Conservation (phyloP, 2,329 filamentous ascomycete genomes). For the Hortaea werneckii region DNA sequence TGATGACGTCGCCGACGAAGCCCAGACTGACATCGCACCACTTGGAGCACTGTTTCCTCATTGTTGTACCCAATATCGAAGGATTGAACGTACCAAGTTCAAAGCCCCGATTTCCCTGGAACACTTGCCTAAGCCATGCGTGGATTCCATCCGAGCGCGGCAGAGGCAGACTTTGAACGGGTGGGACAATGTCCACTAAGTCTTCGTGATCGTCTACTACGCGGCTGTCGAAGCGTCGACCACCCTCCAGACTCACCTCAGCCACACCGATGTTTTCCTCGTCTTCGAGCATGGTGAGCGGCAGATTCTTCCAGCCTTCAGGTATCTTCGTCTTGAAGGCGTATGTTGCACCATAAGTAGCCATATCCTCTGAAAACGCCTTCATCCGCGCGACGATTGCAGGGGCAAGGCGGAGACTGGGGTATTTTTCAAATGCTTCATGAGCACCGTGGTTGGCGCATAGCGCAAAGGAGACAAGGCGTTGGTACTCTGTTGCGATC, state of each 20-base stretch:
- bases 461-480: constrained; percentile 25
- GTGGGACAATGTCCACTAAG: constrained; percentile 1
- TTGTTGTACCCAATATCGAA: constrained; percentile 34
- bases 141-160: background rate
- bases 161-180: background rate
- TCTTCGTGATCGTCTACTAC: constrained; percentile 2
- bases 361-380: constrained; percentile 18
- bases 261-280: background rate
- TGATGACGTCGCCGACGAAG: constrained; percentile 44
- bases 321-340: constrained; percentile 7
- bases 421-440: constrained; percentile 25
- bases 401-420: constrained; percentile 25
- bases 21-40: constrained; percentile 41
- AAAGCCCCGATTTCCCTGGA: constrained; percentile 31
- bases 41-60: constrained; percentile 45
- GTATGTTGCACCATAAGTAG: constrained; percentile 17
- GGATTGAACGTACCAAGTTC: constrained; percentile 43
- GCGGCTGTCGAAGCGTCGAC: background rate
- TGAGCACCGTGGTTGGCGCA: constrained; percentile 28
- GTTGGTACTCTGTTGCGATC: constrained; percentile 32
- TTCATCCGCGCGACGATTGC: constrained; percentile 21
- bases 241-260: too few relatives aligned
- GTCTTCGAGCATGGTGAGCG: constrained; percentile 1
- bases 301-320: background rate
- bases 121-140: constrained; percentile 6